Evolutionary conservation across 2,329 filamentous ascomycete species (phyloP).

Genomic region (Sporothrix variecibatus): DNA sequence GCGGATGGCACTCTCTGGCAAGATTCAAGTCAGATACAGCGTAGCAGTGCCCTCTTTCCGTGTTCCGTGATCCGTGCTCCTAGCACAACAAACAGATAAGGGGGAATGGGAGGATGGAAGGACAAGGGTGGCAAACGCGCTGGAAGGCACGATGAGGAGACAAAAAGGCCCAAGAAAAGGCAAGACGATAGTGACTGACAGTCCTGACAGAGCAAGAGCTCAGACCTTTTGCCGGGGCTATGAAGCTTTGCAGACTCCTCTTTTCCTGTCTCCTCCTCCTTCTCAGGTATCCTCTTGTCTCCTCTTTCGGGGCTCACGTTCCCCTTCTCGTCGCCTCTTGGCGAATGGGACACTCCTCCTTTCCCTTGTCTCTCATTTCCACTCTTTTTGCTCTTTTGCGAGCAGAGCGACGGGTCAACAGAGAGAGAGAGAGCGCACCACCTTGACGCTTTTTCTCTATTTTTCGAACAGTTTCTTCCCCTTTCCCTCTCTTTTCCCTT

Average conservation of each 20-base stretch:
- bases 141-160: background rate
- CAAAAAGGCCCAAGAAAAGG: background rate
- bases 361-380: conserved; percentile 14
- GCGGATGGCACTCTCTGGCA: background rate
- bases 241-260: background rate
- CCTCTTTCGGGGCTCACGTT: background rate
- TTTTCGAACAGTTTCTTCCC: background rate
- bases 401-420: background rate
- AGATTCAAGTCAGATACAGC: background rate
- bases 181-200: background rate
- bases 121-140: too few species aligned
- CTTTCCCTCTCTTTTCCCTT: background rate
- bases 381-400: background rate
- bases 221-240: conserved; percentile 14
- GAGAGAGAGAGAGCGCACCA: background rate
- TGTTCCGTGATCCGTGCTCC: background rate
- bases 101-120: background rate
- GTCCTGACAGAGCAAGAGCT: background rate
- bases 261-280: conserved; percentile 3
- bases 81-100: background rate
- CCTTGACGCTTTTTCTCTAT: conserved; percentile 1
- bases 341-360: conserved; percentile 13
- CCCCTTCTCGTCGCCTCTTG: conserved; percentile 7
- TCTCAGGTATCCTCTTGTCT: background rate
- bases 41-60: background rate